Evolutionary conservation across 164 flowering plant genomes (phyloP).

Genomic region (Taxillus chinensis): DNA sequence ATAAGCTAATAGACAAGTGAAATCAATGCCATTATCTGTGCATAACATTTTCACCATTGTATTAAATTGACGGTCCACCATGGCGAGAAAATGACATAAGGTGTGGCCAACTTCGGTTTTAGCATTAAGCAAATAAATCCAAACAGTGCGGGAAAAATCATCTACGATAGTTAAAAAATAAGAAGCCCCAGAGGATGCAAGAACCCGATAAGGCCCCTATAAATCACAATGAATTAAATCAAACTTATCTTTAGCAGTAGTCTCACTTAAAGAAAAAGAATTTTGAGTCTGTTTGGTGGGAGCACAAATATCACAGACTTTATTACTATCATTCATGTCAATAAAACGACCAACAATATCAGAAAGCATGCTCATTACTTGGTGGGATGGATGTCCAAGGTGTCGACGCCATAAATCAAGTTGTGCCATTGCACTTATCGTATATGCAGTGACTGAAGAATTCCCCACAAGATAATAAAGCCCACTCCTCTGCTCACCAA

Average conservation of each 20-base stretch:
- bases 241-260: conserved; percentile 3
- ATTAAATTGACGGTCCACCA: neutral
- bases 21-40: conserved; percentile 5
- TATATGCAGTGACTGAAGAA: too few relatives aligned
- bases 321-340: neutral
- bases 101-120: too few relatives aligned
- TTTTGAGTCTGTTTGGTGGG: conserved; percentile 2
- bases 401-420: too few relatives aligned
- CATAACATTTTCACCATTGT: neutral
- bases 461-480: too few relatives aligned
- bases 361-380: too few relatives aligned
- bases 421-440: too few relatives aligned
- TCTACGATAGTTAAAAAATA: conserved; percentile 11
- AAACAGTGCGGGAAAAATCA: conserved; percentile 5
- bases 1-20: neutral
- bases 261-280: neutral
- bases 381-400: too few relatives aligned
- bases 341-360: neutral
- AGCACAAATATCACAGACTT: conserved; percentile 6
- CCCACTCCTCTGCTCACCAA: too few relatives aligned
- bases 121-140: neutral
- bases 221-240: conserved; percentile 8
- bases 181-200: neutral
- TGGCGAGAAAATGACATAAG: neutral
- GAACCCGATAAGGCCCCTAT: conserved; percentile 8